A percentile compares a stretch with the other conserved stretches of the same genome.
phyloP scores from a whole-genome alignment of 2,329 filamentous ascomycete genomes.

The Cercospora sp. region DNA sequence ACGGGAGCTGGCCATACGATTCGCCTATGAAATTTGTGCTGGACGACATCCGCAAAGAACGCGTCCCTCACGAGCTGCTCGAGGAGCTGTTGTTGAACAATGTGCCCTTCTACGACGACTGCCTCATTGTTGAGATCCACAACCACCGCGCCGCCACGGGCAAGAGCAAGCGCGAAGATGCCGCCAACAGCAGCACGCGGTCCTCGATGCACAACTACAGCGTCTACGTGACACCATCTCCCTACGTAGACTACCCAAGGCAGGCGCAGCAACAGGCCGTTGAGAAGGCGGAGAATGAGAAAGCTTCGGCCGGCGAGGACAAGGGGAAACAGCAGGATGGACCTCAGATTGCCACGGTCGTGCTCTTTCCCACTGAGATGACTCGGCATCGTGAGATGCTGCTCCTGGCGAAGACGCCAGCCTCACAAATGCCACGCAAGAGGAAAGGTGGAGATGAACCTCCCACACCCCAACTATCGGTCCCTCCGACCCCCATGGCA shows the following conservation, averaged over 20 bases:
- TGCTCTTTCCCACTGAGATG: slow-evolving; percentile 80
- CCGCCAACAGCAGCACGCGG: slow-evolving; percentile 57
- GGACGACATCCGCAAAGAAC: slow-evolving; percentile 73
- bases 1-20: slow-evolving; percentile 87
- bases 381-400: slow-evolving; percentile 74
- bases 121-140: slow-evolving; percentile 90
- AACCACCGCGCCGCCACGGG: slow-evolving; percentile 72
- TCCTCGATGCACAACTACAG: slow-evolving; percentile 94
- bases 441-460: slow-evolving; percentile 50
- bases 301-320: slow-evolving; percentile 46
- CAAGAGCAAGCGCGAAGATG: slow-evolving; percentile 47
- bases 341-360: slow-evolving; percentile 71
- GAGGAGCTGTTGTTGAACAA: slow-evolving; percentile 70
- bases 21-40: slow-evolving; percentile 84
- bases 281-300: slow-evolving; percentile 44
- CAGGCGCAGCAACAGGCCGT: slow-evolving; percentile 42
- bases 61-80: slow-evolving; percentile 85
- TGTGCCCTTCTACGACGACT: slow-evolving; percentile 87
- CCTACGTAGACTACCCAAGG: slow-evolving; percentile 70
- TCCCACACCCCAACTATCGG: slow-evolving; percentile 54
- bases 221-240: slow-evolving; percentile 83
- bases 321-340: slow-evolving; percentile 38
- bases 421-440: slow-evolving; percentile 50
- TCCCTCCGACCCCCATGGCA: slow-evolving; percentile 32
- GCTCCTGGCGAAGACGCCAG: slow-evolving; percentile 71